Evolutionary conservation across 441 rosid species (phyloP).

Genomic region (Brassica balearica): DNA sequence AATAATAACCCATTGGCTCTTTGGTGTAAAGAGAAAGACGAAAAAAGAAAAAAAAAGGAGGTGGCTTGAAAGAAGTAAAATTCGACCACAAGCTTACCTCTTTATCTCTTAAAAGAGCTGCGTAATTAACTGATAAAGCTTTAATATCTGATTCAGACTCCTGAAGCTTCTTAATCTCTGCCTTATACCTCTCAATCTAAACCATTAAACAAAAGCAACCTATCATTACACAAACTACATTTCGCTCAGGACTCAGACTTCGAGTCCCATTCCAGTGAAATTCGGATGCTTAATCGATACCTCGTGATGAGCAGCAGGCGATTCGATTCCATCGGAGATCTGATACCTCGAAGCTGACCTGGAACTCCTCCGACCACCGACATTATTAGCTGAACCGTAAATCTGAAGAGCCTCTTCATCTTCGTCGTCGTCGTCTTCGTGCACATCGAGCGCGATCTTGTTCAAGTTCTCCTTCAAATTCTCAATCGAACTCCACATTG

Average conservation of each 20-base stretch:
- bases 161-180: conserved; percentile 77
- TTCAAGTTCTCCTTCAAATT: conserved; percentile 75
- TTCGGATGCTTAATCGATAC: conserved; percentile 36
- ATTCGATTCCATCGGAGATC: conserved; percentile 50
- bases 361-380: conserved; percentile 38
- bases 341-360: conserved; percentile 59
- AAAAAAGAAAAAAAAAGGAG: no score
- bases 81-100: conserved; percentile 40
- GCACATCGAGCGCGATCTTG: conserved; percentile 73
- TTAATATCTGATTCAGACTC: conserved; percentile 90
- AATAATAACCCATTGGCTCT: conserved; percentile 9
- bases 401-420: conserved; percentile 57
- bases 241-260: neutral
- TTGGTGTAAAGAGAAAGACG: neutral
- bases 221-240: conserved; percentile 18
- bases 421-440: conserved; percentile 45
- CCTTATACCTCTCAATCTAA: conserved; percentile 76
- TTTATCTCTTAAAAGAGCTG: conserved; percentile 85
- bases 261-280: neutral
- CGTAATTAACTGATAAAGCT: conserved; percentile 91
- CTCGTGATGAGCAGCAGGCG: conserved; percentile 53
- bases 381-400: conserved; percentile 52
- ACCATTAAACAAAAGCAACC: neutral
- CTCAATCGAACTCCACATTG: conserved; percentile 69
- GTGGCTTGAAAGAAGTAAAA: neutral